phyloP scores from a whole-genome alignment of 106 monocot genomes.

The Hemerocallis citrina region DNA sequence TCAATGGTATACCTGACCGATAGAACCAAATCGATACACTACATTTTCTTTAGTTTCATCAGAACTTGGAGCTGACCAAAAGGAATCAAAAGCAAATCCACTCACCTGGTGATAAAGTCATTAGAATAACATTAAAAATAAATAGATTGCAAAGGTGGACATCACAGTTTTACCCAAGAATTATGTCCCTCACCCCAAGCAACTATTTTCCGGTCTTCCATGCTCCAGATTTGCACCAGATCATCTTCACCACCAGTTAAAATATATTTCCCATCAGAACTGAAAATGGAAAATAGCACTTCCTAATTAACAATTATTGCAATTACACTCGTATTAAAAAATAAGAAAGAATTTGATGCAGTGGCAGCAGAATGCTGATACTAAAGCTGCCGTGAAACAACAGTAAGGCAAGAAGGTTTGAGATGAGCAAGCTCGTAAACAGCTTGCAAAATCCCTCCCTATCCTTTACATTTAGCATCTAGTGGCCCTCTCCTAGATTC shows the following conservation, averaged over 20 bases:
- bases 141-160: background rate
- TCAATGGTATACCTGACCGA: conserved; percentile 76
- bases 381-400: no score
- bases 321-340: no score
- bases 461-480: no score
- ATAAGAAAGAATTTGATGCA: no score
- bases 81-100: conserved; percentile 94
- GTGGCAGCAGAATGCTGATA: no score
- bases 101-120: conserved; percentile 52
- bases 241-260: conserved; percentile 97
- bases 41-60: conserved; percentile 75
- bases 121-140: background rate
- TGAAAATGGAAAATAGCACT: conserved; percentile 18
- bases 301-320: no score
- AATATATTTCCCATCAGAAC: conserved; percentile 87
- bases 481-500: no score
- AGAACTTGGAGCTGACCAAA: conserved; percentile 82
- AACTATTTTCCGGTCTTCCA: conserved; percentile 84
- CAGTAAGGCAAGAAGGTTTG: no score
- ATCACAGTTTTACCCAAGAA: conserved; percentile 64
- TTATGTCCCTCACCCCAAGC: conserved; percentile 98
- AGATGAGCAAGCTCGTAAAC: no score
- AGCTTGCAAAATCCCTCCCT: no score
- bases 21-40: conserved; percentile 87
- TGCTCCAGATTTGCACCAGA: conserved; percentile 95